Percentiles rank a stretch among this genome's conserved stretches.
Evolutionary conservation across 441 rosid genomes (phyloP).

Genomic region (Melianthus villosus): DNA sequence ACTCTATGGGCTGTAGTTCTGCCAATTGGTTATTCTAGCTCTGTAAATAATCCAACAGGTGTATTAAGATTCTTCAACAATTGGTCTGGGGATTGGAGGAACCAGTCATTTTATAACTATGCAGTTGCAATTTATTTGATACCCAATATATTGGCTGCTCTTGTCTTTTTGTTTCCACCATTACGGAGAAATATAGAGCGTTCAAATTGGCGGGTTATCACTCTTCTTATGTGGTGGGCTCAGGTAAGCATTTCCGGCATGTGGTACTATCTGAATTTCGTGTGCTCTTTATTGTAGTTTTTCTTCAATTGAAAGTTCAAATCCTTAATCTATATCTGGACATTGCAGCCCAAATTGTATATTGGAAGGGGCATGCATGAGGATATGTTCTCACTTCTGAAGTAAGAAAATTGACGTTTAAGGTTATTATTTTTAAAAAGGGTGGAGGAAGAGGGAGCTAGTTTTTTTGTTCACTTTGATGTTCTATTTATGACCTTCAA

Average conservation of each 20-base stretch:
- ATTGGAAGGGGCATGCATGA: constrained; percentile 98
- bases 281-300: background rate
- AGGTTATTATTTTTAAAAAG: background rate
- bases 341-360: constrained; percentile 67
- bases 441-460: background rate
- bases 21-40: constrained; percentile 64
- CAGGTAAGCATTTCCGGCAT: constrained; percentile 44
- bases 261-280: background rate
- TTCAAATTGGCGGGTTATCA: constrained; percentile 60
- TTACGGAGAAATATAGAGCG: constrained; percentile 71
- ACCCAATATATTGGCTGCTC: constrained; percentile 67
- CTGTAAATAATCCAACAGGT: constrained; percentile 65
- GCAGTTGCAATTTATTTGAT: constrained; percentile 71
- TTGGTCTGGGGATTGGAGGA: constrained; percentile 57
- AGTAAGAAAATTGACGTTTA: constrained; percentile 35
- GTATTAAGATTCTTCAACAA: constrained; percentile 47
- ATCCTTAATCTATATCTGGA: background rate
- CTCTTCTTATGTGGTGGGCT: constrained; percentile 95
- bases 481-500: background rate
- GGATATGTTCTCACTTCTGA: constrained; percentile 63
- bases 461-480: background rate
- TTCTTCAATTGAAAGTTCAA: background rate
- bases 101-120: constrained; percentile 45
- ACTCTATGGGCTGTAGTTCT: constrained; percentile 75
- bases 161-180: constrained; percentile 65